A percentile compares a stretch with the other conserved stretches of the same genome.
These are phyloP conservation scores for Venturia oleaginea DNA, from an alignment of 2,329 filamentous ascomycete genomes.

Conservation along the genomic window DNA sequence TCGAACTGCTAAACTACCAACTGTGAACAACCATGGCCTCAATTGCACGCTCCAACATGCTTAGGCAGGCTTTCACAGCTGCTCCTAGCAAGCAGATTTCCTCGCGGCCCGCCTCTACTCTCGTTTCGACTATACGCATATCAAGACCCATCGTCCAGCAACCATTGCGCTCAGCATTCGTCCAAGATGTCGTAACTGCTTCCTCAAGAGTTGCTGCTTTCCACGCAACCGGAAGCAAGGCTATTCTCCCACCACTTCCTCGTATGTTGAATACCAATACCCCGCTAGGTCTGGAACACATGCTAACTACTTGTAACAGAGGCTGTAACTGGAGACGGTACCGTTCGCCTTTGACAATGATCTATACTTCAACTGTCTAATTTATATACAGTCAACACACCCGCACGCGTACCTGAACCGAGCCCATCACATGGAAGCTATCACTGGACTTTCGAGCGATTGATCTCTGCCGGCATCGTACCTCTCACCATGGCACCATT, in stretches of 20 bases:
- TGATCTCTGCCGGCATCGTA: slow-evolving; percentile 59
- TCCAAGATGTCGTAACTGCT: slow-evolving; percentile 31
- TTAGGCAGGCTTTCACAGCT: slow-evolving; percentile 38
- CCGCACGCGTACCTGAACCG: slow-evolving; percentile 62
- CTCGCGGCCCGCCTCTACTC: slow-evolving; percentile 31
- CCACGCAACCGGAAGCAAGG: slow-evolving; percentile 69
- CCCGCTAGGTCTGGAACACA: slow-evolving; percentile 6
- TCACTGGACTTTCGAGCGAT: slow-evolving; percentile 88
- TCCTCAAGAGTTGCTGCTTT: slow-evolving; percentile 61
- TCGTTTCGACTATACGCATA: slow-evolving; percentile 26
- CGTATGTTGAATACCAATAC: slow-evolving; percentile 49
- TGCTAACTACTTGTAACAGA: slow-evolving; percentile 49
- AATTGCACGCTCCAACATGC: slow-evolving; percentile 40
- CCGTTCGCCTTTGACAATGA: slow-evolving; percentile 19
- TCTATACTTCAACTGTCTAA: slow-evolving; percentile 19
- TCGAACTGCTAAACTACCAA: background rate
- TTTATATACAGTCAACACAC: slow-evolving; percentile 64
- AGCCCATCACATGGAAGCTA: slow-evolving; percentile 83
- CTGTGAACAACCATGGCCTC: slow-evolving; percentile 37
- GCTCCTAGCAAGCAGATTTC: slow-evolving; percentile 33
- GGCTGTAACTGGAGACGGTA: slow-evolving; percentile 67
- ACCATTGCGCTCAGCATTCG: slow-evolving; percentile 30
- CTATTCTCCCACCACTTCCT: slow-evolving; percentile 73
- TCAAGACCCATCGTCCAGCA: slow-evolving; percentile 26
- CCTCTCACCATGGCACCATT: slow-evolving; percentile 87